These are phyloP conservation scores for Amauroascus verrucosus DNA, from an alignment of 2,329 filamentous ascomycete genomes.

Conservation along the genomic window DNA sequence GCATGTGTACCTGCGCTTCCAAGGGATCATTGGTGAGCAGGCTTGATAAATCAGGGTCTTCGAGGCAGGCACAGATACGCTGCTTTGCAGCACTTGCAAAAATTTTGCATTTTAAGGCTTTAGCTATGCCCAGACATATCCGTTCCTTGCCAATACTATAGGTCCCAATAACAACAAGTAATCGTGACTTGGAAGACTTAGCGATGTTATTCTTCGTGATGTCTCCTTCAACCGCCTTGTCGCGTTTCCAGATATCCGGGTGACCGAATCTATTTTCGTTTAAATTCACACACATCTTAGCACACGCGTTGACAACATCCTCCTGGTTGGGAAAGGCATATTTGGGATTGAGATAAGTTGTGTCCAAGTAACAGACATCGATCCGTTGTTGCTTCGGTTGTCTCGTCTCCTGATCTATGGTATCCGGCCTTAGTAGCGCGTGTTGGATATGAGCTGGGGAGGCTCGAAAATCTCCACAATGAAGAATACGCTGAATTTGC, in stretches of 20 bases:
- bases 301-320: conserved; percentile 77
- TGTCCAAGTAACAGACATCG: conserved; percentile 93
- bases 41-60: conserved; percentile 68
- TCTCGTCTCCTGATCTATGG: conserved; percentile 58
- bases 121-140: conserved; percentile 84
- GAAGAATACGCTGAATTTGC: conserved; percentile 67
- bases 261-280: conserved; percentile 55
- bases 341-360: conserved; percentile 89
- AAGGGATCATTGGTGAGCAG: conserved; percentile 69
- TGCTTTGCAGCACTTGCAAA: conserved; percentile 77
- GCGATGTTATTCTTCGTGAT: background rate
- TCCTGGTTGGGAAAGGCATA: conserved; percentile 88
- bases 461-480: conserved; percentile 92
- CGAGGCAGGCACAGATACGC: conserved; percentile 71
- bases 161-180: conserved; percentile 88
- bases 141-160: conserved; percentile 98
- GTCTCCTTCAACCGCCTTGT: conserved; percentile 29
- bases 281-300: conserved; percentile 72
- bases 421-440: conserved; percentile 66
- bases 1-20: conserved; percentile 95
- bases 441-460: conserved; percentile 76
- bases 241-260: conserved; percentile 38
- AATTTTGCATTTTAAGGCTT: conserved; percentile 76
- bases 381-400: conserved; percentile 72
- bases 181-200: conserved; percentile 38